Evolutionary conservation across 371 early-diverging fungal genomes (phyloP).

Genomic region (Mucor indicus): DNA sequence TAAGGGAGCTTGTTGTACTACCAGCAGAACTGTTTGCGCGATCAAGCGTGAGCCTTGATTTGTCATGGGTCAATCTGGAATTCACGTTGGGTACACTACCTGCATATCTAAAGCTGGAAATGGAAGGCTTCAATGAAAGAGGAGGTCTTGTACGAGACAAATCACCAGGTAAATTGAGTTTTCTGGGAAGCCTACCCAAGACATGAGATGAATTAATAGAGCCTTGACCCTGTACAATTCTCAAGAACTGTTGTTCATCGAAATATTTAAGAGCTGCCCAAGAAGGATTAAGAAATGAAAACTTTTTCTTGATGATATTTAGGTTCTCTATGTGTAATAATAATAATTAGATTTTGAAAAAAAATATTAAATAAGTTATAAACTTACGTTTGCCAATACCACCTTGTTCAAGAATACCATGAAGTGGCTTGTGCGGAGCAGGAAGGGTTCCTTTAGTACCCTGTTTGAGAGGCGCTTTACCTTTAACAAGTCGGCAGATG

Average conservation of each 20-base stretch:
- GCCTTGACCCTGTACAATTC: slow-evolving; percentile 30
- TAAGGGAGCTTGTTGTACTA: no score
- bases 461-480: slow-evolving; percentile 39
- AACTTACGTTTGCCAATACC: slow-evolving; percentile 48
- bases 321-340: slow-evolving; percentile 25
- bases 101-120: no score
- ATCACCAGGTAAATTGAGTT: slow-evolving; percentile 18
- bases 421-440: slow-evolving; percentile 37
- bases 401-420: slow-evolving; percentile 39
- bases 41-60: no score
- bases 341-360: not conserved
- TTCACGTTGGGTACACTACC: no score
- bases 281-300: slow-evolving; percentile 31
- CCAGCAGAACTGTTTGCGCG: no score
- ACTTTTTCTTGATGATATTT: slow-evolving; percentile 24
- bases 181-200: slow-evolving; percentile 27
- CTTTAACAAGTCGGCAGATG: slow-evolving; percentile 47
- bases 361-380: not conserved
- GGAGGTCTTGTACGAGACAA: no score
- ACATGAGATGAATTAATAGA: slow-evolving; percentile 22
- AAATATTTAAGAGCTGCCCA: slow-evolving; percentile 42
- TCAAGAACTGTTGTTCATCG: slow-evolving; percentile 36
- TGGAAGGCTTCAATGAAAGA: no score
- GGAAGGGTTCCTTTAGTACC: slow-evolving; percentile 41
- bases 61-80: no score